phyloP scores from a whole-genome alignment of 208 protist genomes.

The Leishmania mexicana region DNA sequence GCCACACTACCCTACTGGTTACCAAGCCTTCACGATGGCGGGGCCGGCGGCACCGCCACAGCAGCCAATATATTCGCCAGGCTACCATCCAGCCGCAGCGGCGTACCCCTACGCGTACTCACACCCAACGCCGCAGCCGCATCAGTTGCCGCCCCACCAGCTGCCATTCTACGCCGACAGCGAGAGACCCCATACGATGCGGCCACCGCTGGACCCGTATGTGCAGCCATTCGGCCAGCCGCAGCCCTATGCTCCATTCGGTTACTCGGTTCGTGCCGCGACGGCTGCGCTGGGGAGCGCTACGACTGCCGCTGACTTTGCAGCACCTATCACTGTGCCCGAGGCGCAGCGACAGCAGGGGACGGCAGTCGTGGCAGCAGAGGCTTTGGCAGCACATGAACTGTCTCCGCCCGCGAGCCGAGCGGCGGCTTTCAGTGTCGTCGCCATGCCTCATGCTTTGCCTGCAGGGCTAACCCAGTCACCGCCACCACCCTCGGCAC shows the following conservation, averaged over 20 bases:
- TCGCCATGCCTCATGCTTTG: not conserved
- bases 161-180: not conserved
- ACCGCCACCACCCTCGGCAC: not conserved
- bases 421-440: not conserved
- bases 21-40: not conserved
- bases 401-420: not conserved
- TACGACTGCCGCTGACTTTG: not conserved
- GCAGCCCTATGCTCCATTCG: not conserved
- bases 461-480: not conserved
- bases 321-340: not conserved
- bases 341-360: not conserved
- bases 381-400: not conserved
- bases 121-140: not conserved
- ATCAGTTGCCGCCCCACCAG: not conserved
- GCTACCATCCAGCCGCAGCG: not conserved
- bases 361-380: not conserved
- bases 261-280: slow-evolving; percentile 10
- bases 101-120: slow-evolving; percentile 1
- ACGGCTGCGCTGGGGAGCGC: not conserved
- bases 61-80: not conserved
- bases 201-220: not conserved
- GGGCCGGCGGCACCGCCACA: not conserved
- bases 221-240: not conserved
- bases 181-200: not conserved
- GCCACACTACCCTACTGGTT: not conserved